Evolutionary conservation across 164 flowering plant species (phyloP).

Genomic region (Vitis vinifera): DNA sequence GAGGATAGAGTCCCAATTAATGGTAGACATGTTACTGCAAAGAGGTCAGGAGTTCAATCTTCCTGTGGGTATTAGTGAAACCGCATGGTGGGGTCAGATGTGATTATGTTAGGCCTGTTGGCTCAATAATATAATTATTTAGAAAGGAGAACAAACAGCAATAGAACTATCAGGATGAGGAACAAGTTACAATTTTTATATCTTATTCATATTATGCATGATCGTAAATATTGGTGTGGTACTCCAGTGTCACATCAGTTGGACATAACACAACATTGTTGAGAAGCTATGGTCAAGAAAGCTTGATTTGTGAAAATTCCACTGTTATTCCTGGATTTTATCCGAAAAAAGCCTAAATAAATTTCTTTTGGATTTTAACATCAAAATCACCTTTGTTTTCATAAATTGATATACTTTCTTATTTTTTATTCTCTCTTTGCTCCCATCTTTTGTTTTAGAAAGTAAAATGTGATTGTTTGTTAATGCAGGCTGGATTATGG

Average conservation of each 20-base stretch:
- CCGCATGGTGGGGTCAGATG: too few species aligned
- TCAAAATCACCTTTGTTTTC: too few species aligned
- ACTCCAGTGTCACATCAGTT: background rate
- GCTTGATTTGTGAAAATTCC: background rate
- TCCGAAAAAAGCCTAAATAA: too few species aligned
- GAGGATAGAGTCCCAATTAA: too few species aligned
- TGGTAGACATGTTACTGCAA: too few species aligned
- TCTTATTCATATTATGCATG: too few species aligned
- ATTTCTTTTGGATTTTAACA: too few species aligned
- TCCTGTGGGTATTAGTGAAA: too few species aligned
- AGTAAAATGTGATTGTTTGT: background rate
- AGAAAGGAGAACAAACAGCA: background rate
- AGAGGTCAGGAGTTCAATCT: too few species aligned
- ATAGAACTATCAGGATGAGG: background rate
- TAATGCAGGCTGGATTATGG: conserved; percentile 44
- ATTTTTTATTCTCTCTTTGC: background rate
- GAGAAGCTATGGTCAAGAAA: background rate
- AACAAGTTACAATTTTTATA: too few species aligned
- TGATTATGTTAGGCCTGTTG: background rate
- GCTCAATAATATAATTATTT: background rate
- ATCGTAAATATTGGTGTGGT: too few species aligned
- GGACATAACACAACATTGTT: background rate
- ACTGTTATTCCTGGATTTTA: background rate
- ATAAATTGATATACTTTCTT: background rate
- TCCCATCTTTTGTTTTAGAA: background rate